Evolutionary conservation across 768 basidiomycete genomes (phyloP).

Genomic region (Stropharia rugosoannulata): DNA sequence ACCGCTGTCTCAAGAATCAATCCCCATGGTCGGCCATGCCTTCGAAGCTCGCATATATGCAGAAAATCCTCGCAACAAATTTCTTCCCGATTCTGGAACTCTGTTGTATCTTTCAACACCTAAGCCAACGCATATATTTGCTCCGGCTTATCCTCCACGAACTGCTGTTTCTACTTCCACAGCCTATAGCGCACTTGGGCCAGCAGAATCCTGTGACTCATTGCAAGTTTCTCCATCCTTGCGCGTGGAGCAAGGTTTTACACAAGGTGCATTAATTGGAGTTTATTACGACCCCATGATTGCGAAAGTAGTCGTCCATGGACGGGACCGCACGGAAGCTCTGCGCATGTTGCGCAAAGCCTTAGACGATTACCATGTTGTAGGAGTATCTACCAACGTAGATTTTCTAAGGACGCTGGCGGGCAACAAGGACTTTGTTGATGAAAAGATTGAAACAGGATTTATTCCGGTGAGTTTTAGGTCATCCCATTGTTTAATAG

Average conservation of each 20-base stretch:
- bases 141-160: conserved; percentile 39
- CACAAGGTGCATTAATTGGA: conserved; percentile 75
- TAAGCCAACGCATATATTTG: conserved; percentile 66
- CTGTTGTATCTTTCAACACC: conserved; percentile 84
- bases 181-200: conserved; percentile 25
- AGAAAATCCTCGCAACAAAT: conserved; percentile 90
- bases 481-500: not conserved
- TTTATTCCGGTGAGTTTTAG: conserved; percentile 73
- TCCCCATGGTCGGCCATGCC: conserved; percentile 89
- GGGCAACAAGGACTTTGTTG: conserved; percentile 72
- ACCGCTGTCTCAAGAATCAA: conserved; percentile 70
- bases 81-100: conserved; percentile 87
- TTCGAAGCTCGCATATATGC: conserved; percentile 97
- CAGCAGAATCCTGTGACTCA: conserved; percentile 27
- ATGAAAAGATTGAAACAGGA: conserved; percentile 85
- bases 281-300: conserved; percentile 94
- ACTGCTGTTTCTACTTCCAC: conserved; percentile 20
- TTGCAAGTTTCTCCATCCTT: conserved; percentile 54
- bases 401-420: conserved; percentile 83
- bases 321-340: conserved; percentile 80
- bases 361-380: conserved; percentile 85
- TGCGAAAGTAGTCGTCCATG: conserved; percentile 88
- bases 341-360: conserved; percentile 77
- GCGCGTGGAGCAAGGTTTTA: conserved; percentile 90
- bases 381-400: conserved; percentile 89